Percentiles rank a stretch among this genome's conserved stretches.
phyloP scores from a whole-genome alignment of 208 protist genomes.

The Leishmania gerbilli region DNA sequence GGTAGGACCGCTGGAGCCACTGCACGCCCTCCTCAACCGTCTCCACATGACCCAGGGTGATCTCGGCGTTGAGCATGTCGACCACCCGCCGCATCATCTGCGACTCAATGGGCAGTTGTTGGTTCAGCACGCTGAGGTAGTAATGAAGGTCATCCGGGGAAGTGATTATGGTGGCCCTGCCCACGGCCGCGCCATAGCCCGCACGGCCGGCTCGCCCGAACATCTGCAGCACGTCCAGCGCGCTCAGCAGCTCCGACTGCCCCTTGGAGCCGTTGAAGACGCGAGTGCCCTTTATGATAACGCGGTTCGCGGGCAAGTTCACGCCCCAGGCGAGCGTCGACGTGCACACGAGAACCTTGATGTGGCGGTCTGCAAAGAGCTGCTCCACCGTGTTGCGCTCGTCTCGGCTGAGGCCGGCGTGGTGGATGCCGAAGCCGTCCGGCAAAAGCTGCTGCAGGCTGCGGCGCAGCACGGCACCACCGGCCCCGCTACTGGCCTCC shows the following conservation, averaged over 20 bases:
- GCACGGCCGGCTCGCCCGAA: conserved; percentile 98
- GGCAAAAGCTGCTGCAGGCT: conserved; percentile 86
- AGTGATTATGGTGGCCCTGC: conserved; percentile 97
- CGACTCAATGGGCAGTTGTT: conserved; percentile 99
- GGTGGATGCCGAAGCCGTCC: conserved; percentile 99
- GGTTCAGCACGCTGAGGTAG: conserved; percentile 98
- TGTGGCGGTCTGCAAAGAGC: conserved; percentile 96
- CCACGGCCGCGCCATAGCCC: conserved; percentile 91
- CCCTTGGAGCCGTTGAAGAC: conserved; percentile 98
- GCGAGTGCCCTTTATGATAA: conserved; percentile 99
- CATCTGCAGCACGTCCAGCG: conserved; percentile 99
- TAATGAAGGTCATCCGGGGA: conserved; percentile 97
- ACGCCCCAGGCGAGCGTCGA: conserved; percentile 99
- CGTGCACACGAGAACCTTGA: conserved; percentile 99
- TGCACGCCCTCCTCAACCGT: conserved; percentile 94
- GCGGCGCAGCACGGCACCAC: conserved; percentile 36
- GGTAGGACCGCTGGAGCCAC: conserved; percentile 98
- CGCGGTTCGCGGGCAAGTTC: conserved; percentile 99
- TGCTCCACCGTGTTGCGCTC: conserved; percentile 98
- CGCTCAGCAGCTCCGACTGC: conserved; percentile 94
- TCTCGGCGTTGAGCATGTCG: conserved; percentile 99
- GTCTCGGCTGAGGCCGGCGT: conserved; percentile 97
- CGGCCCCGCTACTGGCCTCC: conserved; percentile 44
- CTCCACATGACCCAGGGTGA: conserved; percentile 96
- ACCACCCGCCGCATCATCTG: conserved; percentile 96